Base-by-base conservation (phyloP, 2,329 filamentous ascomycete species). In the Hortaea werneckii region DNA sequence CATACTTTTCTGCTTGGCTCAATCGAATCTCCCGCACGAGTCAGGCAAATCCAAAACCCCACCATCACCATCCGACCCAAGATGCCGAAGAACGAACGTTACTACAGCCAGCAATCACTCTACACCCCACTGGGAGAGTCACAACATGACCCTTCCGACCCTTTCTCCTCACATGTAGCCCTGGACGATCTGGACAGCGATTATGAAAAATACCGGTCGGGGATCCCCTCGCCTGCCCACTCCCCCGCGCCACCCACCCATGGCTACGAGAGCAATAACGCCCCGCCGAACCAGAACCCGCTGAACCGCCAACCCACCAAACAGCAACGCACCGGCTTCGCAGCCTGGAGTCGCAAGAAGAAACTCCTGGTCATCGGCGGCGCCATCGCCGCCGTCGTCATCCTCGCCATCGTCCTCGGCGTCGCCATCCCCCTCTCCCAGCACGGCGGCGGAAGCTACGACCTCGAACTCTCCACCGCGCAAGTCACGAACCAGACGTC, bases 401-500 rank as follows among this genome's bases (percentile, higher is more conserved):
- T 50, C 44, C 51, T 60, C 32, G 26, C 54, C 29, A 43, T 55
- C 28, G 49, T 50, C 35, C 47, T 57, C 28, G 51, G 52, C 38
- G 45, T 61, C 1, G 58, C 55, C 9, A 54, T 54, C 27, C 53
- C 53, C 7, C 48, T 61, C 30, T 54, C 57, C 6, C 47, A 50
- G 28, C 54, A 49, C 37, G 41, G 50, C 41, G 34, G 34, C 37
- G 28, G n/a, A 8, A 38, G 37, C 3, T 61, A 58, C 51, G 54
- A 47, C 43, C 61, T 59, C 50, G 56, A 50, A 6, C 52, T 54
- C n/a, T 58, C 52, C 37, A 53, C 47, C 37, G 51, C 47, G 1
- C 56, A 60, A 47, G 60, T 62, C 42, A 62, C 60, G 43, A 60
- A 54, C 47, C 56, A 52, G 5, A 44, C 44, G 3, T 57, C 60